Base-by-base conservation (phyloP, 495 filamentous ascomycete genomes). In the Platismatia glauca region DNA sequence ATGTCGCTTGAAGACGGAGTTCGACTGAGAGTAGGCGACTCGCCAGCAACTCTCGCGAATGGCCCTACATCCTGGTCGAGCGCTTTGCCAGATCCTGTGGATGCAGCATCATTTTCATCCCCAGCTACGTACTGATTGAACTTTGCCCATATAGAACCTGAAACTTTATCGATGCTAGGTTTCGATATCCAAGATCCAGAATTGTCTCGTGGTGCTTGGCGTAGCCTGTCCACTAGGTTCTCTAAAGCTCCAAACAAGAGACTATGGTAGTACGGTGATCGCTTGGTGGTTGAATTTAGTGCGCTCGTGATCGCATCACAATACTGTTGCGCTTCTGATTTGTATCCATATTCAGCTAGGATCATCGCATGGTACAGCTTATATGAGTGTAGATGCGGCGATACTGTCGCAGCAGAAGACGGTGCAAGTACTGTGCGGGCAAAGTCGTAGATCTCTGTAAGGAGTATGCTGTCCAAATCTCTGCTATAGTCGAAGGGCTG, bases 41-140 rank as follows among this genome's bases (percentile, higher is more conserved):
- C 85, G 43, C 88, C 85, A 22, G 88, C 79, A 50, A 96, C 79
- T 56, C 85, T 87, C 35, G 87, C 84, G 71, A 96, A 97, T 0
- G 90, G 93, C 1, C 92, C 90, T 27, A 78, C 66, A 38, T 89
- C 89, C 27, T 68, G 72, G 27, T 79, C 83, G 37, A 72, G 77
- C 33, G 77, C 84, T 56, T 81, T 82, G 29, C 76, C 75, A 39
- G 87, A 82, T 16, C 81, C 83, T 29, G 79, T 82, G 4, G 82
- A 84, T 29, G 75, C 77, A 44, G 75, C 76, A 63, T 87, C 85
- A 57, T 83, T 84, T 33, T 97, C 93, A 58, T 96, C 93, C 7
- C 95, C 95, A 59, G 88, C 87, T 57, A 99, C 89, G 68, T 97
- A 97, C 63, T 89, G 95, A 70, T 88, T 96, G 75, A 99, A 95